Percentiles rank a stretch among this genome's conserved stretches.
Conservation (phyloP, 345 rosid species). For the Eucalyptus melliodora region DNA sequence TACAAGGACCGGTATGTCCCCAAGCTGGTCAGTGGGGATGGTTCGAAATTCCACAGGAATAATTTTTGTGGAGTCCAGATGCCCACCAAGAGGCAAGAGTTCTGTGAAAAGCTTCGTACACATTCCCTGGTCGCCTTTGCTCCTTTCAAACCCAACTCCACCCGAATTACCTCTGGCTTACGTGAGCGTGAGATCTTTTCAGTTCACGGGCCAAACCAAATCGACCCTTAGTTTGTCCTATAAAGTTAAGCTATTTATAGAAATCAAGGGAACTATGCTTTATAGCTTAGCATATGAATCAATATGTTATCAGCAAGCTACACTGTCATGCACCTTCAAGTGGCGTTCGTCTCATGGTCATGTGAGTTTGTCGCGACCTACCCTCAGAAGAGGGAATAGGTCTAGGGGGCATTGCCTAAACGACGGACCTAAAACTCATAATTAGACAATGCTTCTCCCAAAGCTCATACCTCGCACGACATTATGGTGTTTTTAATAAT, state of each 20-base stretch:
- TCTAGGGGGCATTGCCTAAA: too few species aligned
- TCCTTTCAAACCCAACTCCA: neutral
- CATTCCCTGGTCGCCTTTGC: neutral
- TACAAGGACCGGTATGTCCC: neutral
- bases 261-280: neutral
- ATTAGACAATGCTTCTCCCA: too few species aligned
- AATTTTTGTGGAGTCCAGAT: neutral
- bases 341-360: neutral
- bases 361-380: neutral
- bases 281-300: neutral
- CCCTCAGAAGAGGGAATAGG: too few species aligned
- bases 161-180: neutral
- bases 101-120: neutral
- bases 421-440: fast-evolving
- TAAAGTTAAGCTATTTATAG: neutral
- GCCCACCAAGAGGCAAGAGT: neutral
- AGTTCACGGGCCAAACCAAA: neutral
- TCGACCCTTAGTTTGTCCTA: neutral
- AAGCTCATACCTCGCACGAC: fast-evolving
- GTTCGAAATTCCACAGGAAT: neutral
- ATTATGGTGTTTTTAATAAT: too few species aligned
- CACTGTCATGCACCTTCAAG: neutral
- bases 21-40: neutral
- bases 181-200: neutral
- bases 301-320: neutral